Evolutionary conservation across 306 rosid species (phyloP), one percentile per base, ranked within the genome.

Genomic region (Lithocarpus polystachyus): DNA sequence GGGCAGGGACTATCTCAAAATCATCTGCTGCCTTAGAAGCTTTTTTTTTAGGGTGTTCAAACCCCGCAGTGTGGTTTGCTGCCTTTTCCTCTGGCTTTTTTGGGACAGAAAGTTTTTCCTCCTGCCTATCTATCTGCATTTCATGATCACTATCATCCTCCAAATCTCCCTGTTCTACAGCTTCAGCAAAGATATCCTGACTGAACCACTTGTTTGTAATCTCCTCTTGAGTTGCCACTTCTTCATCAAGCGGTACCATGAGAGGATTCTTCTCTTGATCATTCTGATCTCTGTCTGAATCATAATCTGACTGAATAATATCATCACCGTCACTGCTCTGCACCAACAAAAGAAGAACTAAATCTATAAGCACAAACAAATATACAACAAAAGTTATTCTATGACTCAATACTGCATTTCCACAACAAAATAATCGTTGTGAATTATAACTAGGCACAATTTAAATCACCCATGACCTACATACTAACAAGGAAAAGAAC

Each of bases 101-200:
- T 14, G 83, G 61, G 71, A 72, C 23, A 11, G 84, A 45, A 37
- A 60, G 64, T 71, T 82, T 91, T 78, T 74, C 82, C 67, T 81
- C 75, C 8, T 29, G 81, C 70, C 45, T 81, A 64, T 85, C 89
- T 62, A 88, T 73, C 82, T 86, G 90, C 97, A 91, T 92, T 75
- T 89, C 94, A 68, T 85, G 87, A 62, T 91, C 95, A 70, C 88
- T 83, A 55, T 82, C 91, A 15, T 76, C 72, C 82, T 70, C 86
- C 60, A 95, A 75, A 74, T 86, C 98, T 69, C 94, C 96, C 33
- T 87, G 95, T 74, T 89, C 90, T 7, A 75, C 90, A 75, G 97
- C 96, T 82, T 93, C 96, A 43, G 96, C 90, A 84, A 95, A 95
- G 55, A 95, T 80, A 77, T 90, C 93, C 87, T 93, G 97, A 90